Base-by-base conservation (phyloP, 2,329 filamentous ascomycete genomes). In the Pseudogymnoascus sp. region DNA sequence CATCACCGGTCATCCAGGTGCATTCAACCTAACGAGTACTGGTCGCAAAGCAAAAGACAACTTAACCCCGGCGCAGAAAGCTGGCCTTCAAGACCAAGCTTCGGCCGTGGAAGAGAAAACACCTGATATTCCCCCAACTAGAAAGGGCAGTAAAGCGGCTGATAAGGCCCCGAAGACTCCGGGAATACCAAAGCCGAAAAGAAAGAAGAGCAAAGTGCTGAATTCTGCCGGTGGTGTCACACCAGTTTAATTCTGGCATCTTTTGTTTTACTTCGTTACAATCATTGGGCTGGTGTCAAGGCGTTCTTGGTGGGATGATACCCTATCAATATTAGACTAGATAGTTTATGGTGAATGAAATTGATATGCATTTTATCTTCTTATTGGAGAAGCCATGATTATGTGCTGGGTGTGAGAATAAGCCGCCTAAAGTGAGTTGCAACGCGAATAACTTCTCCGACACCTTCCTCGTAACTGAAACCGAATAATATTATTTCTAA, bases 1-100 rank as follows among this genome's bases (percentile, higher is more conserved):
- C 41, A 87, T 88, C 67, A 86, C 84, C 0, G 85, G 85, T 58
- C 79, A 81, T 31, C 85, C 85, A 0, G 85, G 85, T 58, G 83
- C 85, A 60, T 88, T 87, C 71, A 83, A 86, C 66, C 77, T 87
- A 9, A 81, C 81, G 7, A 84, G 82, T 6, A 86, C 83, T 0
- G 84, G 84, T 1, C 78, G 83, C 29, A 70, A 68, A 41, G 68
- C 71, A 26, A 68, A 68, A 33, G 69, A 68, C 29, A 71, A 67
- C 54, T 59, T 70, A 24, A 62, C 68, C 3, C 63, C 68, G 13
- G 41, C 59, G 21, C 63, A 15, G 64, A 64, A 13, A 66, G 65
- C 57, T 57, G 61, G 21, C 62, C 64, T 36, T 54, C 65, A 36
- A 40, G 61, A 62, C 9, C 66, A 63, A 37, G 66, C 67, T 10